Evolutionary conservation across 2,329 filamentous ascomycete species (phyloP), one percentile per base, ranked within the genome.

Genomic region (Microcyclosporella mali): DNA sequence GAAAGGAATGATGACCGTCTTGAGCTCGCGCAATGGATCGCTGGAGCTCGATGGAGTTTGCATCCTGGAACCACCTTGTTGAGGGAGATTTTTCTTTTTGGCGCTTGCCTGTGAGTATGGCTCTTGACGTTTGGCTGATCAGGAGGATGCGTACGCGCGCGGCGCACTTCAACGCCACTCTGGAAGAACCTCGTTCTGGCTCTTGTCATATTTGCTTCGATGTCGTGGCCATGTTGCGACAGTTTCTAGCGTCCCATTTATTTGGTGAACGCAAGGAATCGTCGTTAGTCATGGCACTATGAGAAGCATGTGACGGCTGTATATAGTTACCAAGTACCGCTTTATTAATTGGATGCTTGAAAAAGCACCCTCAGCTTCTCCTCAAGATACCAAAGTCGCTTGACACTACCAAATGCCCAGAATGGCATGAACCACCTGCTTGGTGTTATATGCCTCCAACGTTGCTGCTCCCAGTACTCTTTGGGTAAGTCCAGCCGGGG

Each of bases 1-100:
- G 16, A 40, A 50, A 54, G 47, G 39, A 50, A 54, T 49, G 57
- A 60, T 58, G 57, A 60, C 53, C 52, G 53, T 59, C 56, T 58
- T 53, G 56, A 60, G 57, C 56, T 60, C 56, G 50, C 53, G 48
- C 41, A 37, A 43, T 36, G 17, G 37, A 37, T 41, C 34, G 47
- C 47, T 55, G 45, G 42, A 55, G 56, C 47, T 56, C 52, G 56
- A 60, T 58, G 50, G 57, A 60, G 57, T 55, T 51, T 42, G 45
- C 46, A 36, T 17, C 33, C 16, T 42, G 45, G 44, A 36, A 14
- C 33, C 16, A 35, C 29, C 19, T 29, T 30, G 15, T 34, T 39
- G 37, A 34, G 29, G 15, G 25, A 27, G 12, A 12, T 11, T 15
- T 17, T 18, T 27, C 33, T 28, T n/a, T n/a, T n/a, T n/a, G n/a